phyloP scores from a whole-genome alignment of 106 monocot species.

The Posidonia australis region DNA sequence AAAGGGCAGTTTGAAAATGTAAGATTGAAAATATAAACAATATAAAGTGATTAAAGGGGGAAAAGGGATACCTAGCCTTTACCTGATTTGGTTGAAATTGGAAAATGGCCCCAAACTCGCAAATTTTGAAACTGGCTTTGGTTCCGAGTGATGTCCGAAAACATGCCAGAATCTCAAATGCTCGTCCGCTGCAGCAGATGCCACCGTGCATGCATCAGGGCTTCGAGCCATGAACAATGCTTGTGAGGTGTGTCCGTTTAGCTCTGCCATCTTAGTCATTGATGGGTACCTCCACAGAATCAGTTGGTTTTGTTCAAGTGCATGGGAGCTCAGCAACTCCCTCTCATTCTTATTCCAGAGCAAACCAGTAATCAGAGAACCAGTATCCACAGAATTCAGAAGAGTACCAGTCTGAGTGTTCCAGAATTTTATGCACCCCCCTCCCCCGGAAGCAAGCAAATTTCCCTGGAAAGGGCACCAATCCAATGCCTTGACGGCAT shows the following conservation, averaged over 20 bases:
- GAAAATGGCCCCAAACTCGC: background rate
- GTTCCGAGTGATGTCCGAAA: constrained; percentile 4
- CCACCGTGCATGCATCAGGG: constrained; percentile 14
- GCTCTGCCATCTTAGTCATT: constrained; percentile 21
- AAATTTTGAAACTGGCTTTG: background rate
- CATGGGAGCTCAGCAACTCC: constrained; percentile 23
- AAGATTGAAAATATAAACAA: too few relatives aligned
- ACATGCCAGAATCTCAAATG: constrained; percentile 6
- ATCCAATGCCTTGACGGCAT: constrained; percentile 8
- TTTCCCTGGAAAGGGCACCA: constrained; percentile 12
- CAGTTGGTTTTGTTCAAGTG: constrained; percentile 10
- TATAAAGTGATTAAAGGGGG: too few relatives aligned
- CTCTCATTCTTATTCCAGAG: constrained; percentile 17
- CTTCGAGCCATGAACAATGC: constrained; percentile 12
- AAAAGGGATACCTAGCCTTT: too few relatives aligned
- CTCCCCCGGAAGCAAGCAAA: constrained; percentile 15
- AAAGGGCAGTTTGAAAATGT: too few relatives aligned
- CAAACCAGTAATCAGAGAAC: constrained; percentile 10
- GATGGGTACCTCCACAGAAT: constrained; percentile 20
- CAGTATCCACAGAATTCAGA: constrained; percentile 14
- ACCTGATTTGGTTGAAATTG: background rate
- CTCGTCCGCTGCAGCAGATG: constrained; percentile 9
- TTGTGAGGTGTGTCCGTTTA: constrained; percentile 11
- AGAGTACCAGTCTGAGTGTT: constrained; percentile 16
- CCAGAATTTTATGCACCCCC: constrained; percentile 22